Evolutionary conservation across 345 rosid species (phyloP).

Genomic region (Xanthoceras sorbifolium): DNA sequence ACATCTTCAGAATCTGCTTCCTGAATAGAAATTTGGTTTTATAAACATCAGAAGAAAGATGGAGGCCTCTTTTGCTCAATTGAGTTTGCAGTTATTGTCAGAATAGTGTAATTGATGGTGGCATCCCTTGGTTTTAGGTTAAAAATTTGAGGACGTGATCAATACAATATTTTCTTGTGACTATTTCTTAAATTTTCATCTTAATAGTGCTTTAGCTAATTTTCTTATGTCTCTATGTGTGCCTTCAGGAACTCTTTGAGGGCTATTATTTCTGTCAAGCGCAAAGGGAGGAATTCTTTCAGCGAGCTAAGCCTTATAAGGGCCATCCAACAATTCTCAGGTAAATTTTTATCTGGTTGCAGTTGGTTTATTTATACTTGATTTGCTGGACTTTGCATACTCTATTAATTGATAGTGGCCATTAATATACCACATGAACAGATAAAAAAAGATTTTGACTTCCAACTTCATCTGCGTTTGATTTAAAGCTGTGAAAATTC

Average conservation of each 20-base stretch:
- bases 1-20: not conserved
- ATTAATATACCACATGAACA: constrained; percentile 1
- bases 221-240: constrained; percentile 9
- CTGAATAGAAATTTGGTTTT: not conserved
- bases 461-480: constrained; percentile 17
- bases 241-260: constrained; percentile 83
- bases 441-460: constrained; percentile 3
- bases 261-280: constrained; percentile 98
- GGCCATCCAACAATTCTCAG: constrained; percentile 77
- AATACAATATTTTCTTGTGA: not conserved
- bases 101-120: constrained; percentile 1
- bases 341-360: constrained; percentile 34
- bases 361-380: constrained; percentile 2
- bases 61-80: not conserved
- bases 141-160: not conserved
- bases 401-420: not conserved
- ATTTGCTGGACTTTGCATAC: not conserved
- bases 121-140: not conserved
- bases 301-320: constrained; percentile 80
- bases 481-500: not conserved
- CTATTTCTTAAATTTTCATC: not conserved
- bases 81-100: not conserved
- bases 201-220: not conserved
- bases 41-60: not conserved
- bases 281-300: constrained; percentile 81